Base-by-base conservation (phyloP, 1,139 yeast genomes). In the Chernovozyma sophiae-reginae region DNA sequence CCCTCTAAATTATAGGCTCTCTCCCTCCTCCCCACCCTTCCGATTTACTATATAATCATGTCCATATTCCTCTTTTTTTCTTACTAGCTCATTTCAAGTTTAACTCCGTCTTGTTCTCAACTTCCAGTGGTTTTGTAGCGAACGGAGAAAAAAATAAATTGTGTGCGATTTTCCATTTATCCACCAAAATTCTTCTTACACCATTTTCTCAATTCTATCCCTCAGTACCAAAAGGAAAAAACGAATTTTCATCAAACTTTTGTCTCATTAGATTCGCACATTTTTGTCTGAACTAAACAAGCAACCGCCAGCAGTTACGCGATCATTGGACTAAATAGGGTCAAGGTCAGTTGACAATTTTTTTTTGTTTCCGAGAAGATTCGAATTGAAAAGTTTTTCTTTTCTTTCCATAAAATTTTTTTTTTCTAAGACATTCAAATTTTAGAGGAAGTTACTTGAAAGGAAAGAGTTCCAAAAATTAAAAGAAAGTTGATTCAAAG, bases 241-340 rank as follows among this genome's bases (percentile, higher is more conserved):
- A 12, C 16, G 15, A 26, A 13, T 28, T 28, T 28, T 28, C 31
- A n/a, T n/a, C 7, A 11, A 15, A 11, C 5, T 31, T 13, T 31
- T 31, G 33, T n/a, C 23, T 18, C 33, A 31, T 18, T 17, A 31
- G 18, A 16, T 26, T 12, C 29, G 29, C 31, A 22, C 33, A 12
- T 14, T 5, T 12, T 18, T 6, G 23, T 11, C 28, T 11, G 12
- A 20, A 18, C 27, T 31, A 17, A 20, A 31, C 10, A 31, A 31
- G 23, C 14, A 31, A 30, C 23, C 23, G 23, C 23, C 23, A 26
- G 29, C 29, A 16, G 10, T 26, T 26, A 26, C 29, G 29, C 29
- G 29, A 16, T 26, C 6, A 7, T 20, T 10, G 11, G 15, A 7
- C 18, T 6, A 11, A 26, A 26, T 7, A 6, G 18, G 29, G 29